Base-by-base conservation (phyloP, 306 rosid genomes). In the Delonix regia region DNA sequence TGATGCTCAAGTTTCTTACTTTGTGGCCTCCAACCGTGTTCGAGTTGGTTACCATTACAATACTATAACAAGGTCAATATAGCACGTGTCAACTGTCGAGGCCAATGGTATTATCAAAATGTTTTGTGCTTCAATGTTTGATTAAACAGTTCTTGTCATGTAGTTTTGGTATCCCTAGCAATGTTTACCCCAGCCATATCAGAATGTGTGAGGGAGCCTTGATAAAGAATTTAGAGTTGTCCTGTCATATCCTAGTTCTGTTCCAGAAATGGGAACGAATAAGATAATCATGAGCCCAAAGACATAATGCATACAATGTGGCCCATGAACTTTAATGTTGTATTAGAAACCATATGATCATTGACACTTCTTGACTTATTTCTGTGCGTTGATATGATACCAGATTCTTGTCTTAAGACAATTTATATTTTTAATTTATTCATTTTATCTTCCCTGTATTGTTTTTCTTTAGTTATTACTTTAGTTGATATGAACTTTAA, bases 381-480 rank as follows among this genome's bases (percentile, higher is more conserved):
- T 73, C 78, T 66, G 9, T 48, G 18, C 27, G 19, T 77, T 68
- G 52, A 76, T 44, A 66, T 55, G 42, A 68, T 59, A 65, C 24
- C 33, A 53, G 60, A 73, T 48, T 56, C n/a, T 70, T 30, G 30
- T 68, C 67, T 65, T 25, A 47, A 9, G 52, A 48, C 22, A 57
- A 28, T 84, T 60, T 62, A 51, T 19, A 61, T 42, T n/a, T n/a
- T n/a, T 61, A 36, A 65, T 80, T 52, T 61, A 34, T 56, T n/a
- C n/a, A n/a, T 85, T 74, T 57, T 18, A 47, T 13, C 57, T 48
- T 59, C n/a, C n/a, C n/a, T n/a, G n/a, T n/a, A n/a, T n/a, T n/a
- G n/a, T n/a, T n/a, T n/a, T n/a, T n/a, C n/a, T n/a, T n/a, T n/a
- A n/a, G n/a, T n/a, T n/a, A n/a, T n/a, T n/a, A n/a, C n/a, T n/a